Percentiles rank a stretch among this genome's conserved stretches.
Evolutionary conservation across 2,329 filamentous ascomycete genomes (phyloP).

Genomic region (Diaporthe sp.): DNA sequence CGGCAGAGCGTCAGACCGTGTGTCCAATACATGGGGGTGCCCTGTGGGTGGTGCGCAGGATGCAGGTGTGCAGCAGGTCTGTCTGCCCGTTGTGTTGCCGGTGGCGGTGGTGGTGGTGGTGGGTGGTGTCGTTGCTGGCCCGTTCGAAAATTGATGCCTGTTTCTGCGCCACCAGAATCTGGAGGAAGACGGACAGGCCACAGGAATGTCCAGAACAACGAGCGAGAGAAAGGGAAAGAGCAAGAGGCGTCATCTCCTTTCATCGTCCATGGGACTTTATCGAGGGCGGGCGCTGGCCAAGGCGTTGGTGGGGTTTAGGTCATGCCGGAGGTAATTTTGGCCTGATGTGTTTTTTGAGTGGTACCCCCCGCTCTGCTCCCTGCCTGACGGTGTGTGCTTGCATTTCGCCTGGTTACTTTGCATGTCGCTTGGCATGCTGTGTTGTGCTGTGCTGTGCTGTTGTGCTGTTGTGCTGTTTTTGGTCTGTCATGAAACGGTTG

Average conservation of each 20-base stretch:
- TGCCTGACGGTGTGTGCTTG: not conserved
- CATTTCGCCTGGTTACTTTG: conserved; percentile 28
- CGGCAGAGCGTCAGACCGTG: conserved; percentile 9
- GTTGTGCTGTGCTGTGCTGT: not conserved
- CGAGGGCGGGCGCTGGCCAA: conserved; percentile 1
- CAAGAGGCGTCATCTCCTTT: not conserved
- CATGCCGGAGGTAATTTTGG: conserved; percentile 17
- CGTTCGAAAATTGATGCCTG: not conserved
- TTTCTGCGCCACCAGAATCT: not conserved
- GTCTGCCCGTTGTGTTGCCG: not conserved
- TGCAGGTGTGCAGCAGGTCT: conserved; percentile 2
- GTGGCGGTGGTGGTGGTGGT: not conserved
- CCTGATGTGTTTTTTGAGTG: not conserved
- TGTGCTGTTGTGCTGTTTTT: not conserved
- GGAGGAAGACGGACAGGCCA: not conserved
- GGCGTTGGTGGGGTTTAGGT: conserved; percentile 23
- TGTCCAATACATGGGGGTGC: conserved; percentile 10
- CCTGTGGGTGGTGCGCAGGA: not conserved
- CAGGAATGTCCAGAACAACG: not conserved
- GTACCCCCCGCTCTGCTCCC: not conserved
- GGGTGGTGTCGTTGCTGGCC: not conserved
- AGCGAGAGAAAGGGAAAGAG: not conserved
- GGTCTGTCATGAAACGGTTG: not conserved
- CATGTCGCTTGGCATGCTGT: not conserved
- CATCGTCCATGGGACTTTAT: conserved; percentile 1